A percentile compares a stretch with the other conserved stretches of the same genome.
Conservation (phyloP, 1,139 yeast genomes). For the Sugiyamaella grinbergsii region DNA sequence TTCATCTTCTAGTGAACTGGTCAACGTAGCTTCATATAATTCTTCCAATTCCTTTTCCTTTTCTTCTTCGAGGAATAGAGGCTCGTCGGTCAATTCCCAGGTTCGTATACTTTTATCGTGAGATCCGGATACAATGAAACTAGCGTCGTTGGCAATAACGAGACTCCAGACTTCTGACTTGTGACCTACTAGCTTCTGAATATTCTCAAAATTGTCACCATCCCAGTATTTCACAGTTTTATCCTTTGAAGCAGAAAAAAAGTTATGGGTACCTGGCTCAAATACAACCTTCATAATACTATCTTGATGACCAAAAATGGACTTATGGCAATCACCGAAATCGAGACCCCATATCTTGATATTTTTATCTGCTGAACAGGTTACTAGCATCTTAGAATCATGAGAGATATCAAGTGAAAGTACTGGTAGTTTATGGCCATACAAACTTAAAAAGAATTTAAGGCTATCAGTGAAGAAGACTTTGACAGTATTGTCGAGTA, state of each 20-base stretch:
- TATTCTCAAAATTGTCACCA: constrained; percentile 93
- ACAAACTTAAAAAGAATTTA: constrained; percentile 82
- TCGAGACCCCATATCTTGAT: constrained; percentile 98
- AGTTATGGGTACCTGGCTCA: constrained; percentile 80
- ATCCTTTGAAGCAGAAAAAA: constrained; percentile 90
- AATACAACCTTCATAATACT: constrained; percentile 87
- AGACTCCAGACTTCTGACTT: constrained; percentile 94
- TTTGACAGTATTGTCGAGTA: constrained; percentile 90
- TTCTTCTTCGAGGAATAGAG: constrained; percentile 93
- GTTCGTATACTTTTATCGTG: constrained; percentile 92
- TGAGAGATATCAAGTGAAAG: constrained; percentile 83
- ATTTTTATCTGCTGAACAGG: constrained; percentile 96
- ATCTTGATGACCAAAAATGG: constrained; percentile 95
- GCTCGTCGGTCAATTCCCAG: constrained; percentile 92
- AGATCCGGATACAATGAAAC: constrained; percentile 77
- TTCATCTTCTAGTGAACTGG: constrained; percentile 70
- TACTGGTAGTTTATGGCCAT: constrained; percentile 90
- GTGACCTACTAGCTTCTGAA: constrained; percentile 82
- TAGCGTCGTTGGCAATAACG: constrained; percentile 72
- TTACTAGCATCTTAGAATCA: constrained; percentile 83
- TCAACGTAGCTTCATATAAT: constrained; percentile 73
- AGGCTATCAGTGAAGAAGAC: constrained; percentile 84
- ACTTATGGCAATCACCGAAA: constrained; percentile 97
- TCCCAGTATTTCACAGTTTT: constrained; percentile 94
- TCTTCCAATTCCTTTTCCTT: constrained; percentile 95